Base-by-base conservation (phyloP, 2,329 filamentous ascomycete genomes). In the Fusarium penzigii region DNA sequence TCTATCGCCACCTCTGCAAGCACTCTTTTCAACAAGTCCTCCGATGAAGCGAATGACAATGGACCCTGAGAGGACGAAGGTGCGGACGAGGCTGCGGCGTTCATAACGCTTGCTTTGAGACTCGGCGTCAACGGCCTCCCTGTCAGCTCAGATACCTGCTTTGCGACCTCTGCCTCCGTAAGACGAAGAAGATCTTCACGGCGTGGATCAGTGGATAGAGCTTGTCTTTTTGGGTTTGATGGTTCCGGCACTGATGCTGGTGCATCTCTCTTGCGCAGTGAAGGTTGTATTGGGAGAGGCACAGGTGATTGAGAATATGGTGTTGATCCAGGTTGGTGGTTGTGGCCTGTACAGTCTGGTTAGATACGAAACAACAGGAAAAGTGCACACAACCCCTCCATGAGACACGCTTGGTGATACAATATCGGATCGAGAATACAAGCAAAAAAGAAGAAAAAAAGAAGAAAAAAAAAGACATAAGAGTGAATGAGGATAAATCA, bases 121-220 rank as follows among this genome's bases (percentile, higher is more conserved):
- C 49, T 29, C 29, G 34, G 13, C 13, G 48, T 46, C 2, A 49
- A 29, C 29, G 34, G 13, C 13, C 45, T 46, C 2, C 42, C 44
- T 5, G 17, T 55, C 14, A 57, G 20, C 17, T 53, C 49, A 17
- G 49, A 16, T 25, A 64, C 36, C 11, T 46, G 50, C 39, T 46
- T 57, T 9, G 47, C 29, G 1, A 58, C 51, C 20, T 48, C 56
- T 20, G 56, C 59, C 42, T 68, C 60, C 25, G 63, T 58, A 48
- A 59, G 59, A 41, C 56, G 60, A 17, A 45, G 58, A 11, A 59
- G 53, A 17, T 49, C 25, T 13, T 39, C 51, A 14, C 55, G 53
- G 10, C 46, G 25, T 2, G 46, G 40, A 25, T 36, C 49, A 20
- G 9, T 40, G 10, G 17, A 52, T 5, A 6, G 6, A 29, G 43